These are phyloP conservation scores for Crataegus laevigata DNA, from an alignment of 306 rosid genomes.

Conservation along the genomic window DNA sequence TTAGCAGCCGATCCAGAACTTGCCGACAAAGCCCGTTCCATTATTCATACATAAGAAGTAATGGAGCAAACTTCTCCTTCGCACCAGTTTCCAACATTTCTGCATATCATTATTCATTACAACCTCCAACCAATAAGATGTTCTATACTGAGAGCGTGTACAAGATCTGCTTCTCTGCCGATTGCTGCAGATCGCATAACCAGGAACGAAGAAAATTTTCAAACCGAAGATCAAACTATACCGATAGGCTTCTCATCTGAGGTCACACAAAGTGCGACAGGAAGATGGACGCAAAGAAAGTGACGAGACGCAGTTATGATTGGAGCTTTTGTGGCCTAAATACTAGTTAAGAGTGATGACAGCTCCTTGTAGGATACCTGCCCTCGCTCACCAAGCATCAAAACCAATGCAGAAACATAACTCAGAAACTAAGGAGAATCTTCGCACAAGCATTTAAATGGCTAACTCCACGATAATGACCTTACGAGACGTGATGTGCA, in stretches of 20 bases:
- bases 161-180: background rate
- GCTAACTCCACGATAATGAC: background rate
- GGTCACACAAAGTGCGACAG: background rate
- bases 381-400: slow-evolving; percentile 3
- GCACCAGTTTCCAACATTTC: background rate
- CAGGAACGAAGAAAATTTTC: slow-evolving; percentile 2
- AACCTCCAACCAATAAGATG: background rate
- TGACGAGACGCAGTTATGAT: background rate
- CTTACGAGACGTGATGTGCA: background rate
- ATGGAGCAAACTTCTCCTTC: background rate
- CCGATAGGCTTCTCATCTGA: slow-evolving; percentile 1
- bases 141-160: background rate
- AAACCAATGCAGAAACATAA: slow-evolving; percentile 3
- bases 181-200: slow-evolving; percentile 1
- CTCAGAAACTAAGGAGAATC: slow-evolving; percentile 3
- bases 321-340: slow-evolving; percentile 1
- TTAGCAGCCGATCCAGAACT: background rate
- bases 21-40: background rate
- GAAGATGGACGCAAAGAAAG: background rate
- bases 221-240: background rate
- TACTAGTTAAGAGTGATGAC: background rate
- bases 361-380: slow-evolving; percentile 16
- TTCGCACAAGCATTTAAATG: slow-evolving; percentile 4
- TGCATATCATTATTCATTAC: background rate
- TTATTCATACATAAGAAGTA: background rate